These are phyloP conservation scores for Rosa hybrid DNA, from an alignment of 331 rosid species.

Conservation along the genomic window DNA sequence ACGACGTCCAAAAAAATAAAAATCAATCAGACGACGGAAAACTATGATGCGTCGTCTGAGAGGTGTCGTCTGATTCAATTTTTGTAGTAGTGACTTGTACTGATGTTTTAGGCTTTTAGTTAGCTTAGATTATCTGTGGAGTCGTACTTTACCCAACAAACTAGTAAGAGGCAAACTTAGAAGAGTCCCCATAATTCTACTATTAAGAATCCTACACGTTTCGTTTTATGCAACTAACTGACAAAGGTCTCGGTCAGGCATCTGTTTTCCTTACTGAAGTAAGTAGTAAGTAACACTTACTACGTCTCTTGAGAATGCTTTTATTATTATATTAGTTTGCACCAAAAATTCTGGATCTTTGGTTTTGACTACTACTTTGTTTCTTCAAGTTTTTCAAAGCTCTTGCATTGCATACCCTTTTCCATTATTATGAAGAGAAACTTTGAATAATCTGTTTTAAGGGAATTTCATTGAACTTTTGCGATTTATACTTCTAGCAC, in stretches of 20 bases:
- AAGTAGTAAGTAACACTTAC: not conserved
- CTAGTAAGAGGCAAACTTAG: not conserved
- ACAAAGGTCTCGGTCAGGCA: not conserved
- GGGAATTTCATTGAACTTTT: no score
- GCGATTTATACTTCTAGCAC: no score
- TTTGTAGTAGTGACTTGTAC: no score
- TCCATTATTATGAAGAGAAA: not conserved
- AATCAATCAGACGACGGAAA: no score
- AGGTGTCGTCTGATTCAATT: no score
- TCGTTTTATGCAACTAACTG: not conserved
- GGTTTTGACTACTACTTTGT: not conserved
- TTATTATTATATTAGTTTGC: not conserved
- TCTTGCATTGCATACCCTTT: slow-evolving; percentile 7
- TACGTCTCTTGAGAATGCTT: not conserved
- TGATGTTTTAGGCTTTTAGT: not conserved
- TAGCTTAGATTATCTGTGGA: slow-evolving; percentile 6
- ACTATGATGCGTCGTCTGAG: no score
- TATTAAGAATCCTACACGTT: not conserved
- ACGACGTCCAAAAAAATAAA: no score
- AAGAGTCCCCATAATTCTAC: no score
- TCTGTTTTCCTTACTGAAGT: not conserved
- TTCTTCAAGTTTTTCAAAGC: not conserved
- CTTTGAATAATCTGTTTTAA: not conserved
- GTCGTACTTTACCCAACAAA: slow-evolving; percentile 10
- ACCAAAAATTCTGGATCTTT: not conserved